Evolutionary conservation across 495 filamentous ascomycete species (phyloP).

Genomic region (Hypoxylon lienhwacheense): DNA sequence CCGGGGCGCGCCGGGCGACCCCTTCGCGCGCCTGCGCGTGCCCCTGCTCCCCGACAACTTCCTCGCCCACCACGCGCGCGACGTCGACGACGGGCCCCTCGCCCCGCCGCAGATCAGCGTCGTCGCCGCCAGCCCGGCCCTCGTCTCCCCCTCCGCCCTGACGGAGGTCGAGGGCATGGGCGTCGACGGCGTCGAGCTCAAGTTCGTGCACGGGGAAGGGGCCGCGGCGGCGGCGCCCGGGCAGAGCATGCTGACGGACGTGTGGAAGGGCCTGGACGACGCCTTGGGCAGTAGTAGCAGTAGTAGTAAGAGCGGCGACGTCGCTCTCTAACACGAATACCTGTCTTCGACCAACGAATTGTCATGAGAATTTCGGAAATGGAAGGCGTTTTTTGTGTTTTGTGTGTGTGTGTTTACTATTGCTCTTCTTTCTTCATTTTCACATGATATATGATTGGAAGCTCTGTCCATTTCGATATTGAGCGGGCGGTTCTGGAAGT

Average conservation of each 20-base stretch:
- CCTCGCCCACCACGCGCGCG: conserved; percentile 28
- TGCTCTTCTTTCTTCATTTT: no score
- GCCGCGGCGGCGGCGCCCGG: conserved; percentile 27
- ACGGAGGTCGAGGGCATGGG: conserved; percentile 52
- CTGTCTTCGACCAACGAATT: neutral
- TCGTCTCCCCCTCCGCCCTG: conserved; percentile 45
- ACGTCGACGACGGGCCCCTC: conserved; percentile 42
- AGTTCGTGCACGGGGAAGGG: conserved; percentile 44
- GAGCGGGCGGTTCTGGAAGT: conserved; percentile 34
- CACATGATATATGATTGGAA: conserved; percentile 14
- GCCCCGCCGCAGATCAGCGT: conserved; percentile 43
- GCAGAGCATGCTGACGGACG: conserved; percentile 46
- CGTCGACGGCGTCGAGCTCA: conserved; percentile 52
- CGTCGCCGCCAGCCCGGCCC: conserved; percentile 49
- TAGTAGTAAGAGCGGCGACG: conserved; percentile 22
- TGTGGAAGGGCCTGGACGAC: conserved; percentile 52
- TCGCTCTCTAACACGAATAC: conserved; percentile 32
- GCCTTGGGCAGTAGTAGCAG: conserved; percentile 45
- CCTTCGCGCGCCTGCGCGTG: conserved; percentile 46
- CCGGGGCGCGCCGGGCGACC: conserved; percentile 33
- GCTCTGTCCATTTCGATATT: conserved; percentile 12
- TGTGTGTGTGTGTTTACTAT: no score
- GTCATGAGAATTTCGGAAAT: no score
- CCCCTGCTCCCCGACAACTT: conserved; percentile 52
- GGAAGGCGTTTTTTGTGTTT: no score